A percentile compares a stretch with the other conserved stretches of the same genome.
Conservation (phyloP, 768 basidiomycete species). For the Leucogyrophana mollusca region DNA sequence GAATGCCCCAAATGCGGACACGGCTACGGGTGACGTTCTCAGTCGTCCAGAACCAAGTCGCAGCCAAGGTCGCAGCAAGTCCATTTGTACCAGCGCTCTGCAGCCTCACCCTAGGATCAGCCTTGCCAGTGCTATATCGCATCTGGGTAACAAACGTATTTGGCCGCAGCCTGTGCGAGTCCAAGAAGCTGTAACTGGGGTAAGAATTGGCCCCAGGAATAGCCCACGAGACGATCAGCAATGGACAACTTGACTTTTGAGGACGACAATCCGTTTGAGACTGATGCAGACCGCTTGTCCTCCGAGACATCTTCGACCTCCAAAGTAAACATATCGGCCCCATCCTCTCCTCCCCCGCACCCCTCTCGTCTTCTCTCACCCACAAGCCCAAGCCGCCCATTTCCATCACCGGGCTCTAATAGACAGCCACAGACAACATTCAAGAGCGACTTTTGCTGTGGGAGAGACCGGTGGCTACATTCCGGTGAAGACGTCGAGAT, state of each 20-base stretch:
- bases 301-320: conserved; percentile 36
- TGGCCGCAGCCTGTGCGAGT: too few species aligned
- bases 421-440: conserved; percentile 48
- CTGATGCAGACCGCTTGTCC: conserved; percentile 33
- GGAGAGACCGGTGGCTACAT: conserved; percentile 73
- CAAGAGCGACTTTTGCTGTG: conserved; percentile 80
- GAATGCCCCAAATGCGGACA: too few species aligned
- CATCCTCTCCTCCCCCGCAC: conserved; percentile 53
- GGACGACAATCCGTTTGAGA: conserved; percentile 69
- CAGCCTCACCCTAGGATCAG: too few species aligned
- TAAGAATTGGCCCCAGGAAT: too few species aligned
- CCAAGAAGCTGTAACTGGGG: too few species aligned
- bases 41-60: too few species aligned
- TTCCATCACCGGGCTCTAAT: conserved; percentile 58
- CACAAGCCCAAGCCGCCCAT: conserved; percentile 38
- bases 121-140: too few species aligned
- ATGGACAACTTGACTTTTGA: conserved; percentile 37
- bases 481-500: conserved; percentile 83
- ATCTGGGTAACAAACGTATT: too few species aligned
- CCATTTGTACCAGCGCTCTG: too few species aligned
- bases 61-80: too few species aligned
- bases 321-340: conserved; percentile 41
- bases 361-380: conserved; percentile 48
- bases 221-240: not conserved
- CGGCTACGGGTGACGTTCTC: too few species aligned